These are phyloP conservation scores for Rhododendron griersonianum DNA, from an alignment of 148 eudicot species.

Conservation along the genomic window DNA sequence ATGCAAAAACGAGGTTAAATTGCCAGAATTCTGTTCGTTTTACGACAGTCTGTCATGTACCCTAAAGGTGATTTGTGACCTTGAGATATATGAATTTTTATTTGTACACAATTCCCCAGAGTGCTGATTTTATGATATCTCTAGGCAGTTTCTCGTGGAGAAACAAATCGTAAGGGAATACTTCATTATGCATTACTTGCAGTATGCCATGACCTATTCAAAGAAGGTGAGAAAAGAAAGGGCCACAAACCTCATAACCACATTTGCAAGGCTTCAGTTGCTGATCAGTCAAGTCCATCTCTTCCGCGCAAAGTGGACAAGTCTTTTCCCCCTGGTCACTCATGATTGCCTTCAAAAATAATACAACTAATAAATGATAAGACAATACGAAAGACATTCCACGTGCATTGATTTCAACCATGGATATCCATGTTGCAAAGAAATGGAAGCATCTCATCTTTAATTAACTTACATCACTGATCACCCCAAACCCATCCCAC, in stretches of 20 bases:
- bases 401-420: background rate
- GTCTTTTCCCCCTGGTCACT: constrained; percentile 85
- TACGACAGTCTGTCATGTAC: background rate
- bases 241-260: constrained; percentile 70
- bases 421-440: background rate
- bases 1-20: background rate
- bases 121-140: background rate
- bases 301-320: constrained; percentile 98
- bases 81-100: background rate
- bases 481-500: background rate
- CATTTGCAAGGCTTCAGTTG: constrained; percentile 98
- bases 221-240: background rate
- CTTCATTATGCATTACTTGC: background rate
- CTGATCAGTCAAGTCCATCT: constrained; percentile 98
- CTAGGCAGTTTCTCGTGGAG: background rate
- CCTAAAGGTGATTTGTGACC: background rate
- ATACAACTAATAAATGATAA: background rate
- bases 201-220: background rate
- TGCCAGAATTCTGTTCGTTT: background rate
- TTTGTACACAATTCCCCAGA: background rate
- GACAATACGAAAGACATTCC: background rate
- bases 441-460: background rate
- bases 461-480: background rate
- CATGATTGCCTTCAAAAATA: constrained; percentile 53
- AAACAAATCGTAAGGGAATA: background rate